A percentile compares a stretch with the other conserved stretches of the same genome.
phyloP scores from a whole-genome alignment of 2,329 filamentous ascomycete genomes.

The Claviceps sp. region DNA sequence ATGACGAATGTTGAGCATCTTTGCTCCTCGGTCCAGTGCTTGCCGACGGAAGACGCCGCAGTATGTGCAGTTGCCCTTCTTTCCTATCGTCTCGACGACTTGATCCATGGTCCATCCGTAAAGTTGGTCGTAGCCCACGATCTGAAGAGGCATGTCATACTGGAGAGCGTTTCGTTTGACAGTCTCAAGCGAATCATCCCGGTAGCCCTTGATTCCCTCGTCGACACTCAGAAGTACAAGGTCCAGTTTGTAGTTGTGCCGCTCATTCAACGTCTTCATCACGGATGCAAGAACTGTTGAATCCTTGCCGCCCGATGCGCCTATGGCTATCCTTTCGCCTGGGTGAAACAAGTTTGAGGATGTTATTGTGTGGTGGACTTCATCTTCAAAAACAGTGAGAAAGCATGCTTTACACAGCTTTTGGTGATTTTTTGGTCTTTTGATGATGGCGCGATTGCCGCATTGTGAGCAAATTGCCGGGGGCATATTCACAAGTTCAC shows the following conservation, averaged over 20 bases:
- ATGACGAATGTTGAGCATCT: constrained; percentile 74
- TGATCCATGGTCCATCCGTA: constrained; percentile 99
- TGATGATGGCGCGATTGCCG: constrained; percentile 69
- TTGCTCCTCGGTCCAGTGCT: constrained; percentile 83
- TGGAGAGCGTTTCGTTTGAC: constrained; percentile 88
- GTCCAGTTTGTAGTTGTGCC: constrained; percentile 74
- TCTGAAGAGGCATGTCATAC: constrained; percentile 82
- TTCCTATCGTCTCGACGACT: constrained; percentile 89
- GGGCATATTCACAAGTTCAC: constrained; percentile 43
- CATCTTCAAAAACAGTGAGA: constrained; percentile 73
- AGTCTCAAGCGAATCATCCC: constrained; percentile 90
- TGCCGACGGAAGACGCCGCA: constrained; percentile 93
- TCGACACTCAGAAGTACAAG: constrained; percentile 84
- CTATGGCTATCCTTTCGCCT: constrained; percentile 84
- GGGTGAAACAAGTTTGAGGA: constrained; percentile 66
- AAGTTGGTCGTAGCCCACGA: constrained; percentile 83
- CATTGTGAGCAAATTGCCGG: constrained; percentile 67
- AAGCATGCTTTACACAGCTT: constrained; percentile 90
- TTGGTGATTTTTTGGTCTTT: constrained; percentile 86
- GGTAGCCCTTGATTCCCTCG: constrained; percentile 92
- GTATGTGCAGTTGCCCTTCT: constrained; percentile 98
- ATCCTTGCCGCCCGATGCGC: constrained; percentile 93
- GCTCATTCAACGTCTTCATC: constrained; percentile 84
- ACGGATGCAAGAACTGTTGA: constrained; percentile 92
- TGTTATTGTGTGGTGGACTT: constrained; percentile 85